These are phyloP conservation scores for Euphorbia pulcherrima DNA, from an alignment of 345 rosid species.

Conservation along the genomic window DNA sequence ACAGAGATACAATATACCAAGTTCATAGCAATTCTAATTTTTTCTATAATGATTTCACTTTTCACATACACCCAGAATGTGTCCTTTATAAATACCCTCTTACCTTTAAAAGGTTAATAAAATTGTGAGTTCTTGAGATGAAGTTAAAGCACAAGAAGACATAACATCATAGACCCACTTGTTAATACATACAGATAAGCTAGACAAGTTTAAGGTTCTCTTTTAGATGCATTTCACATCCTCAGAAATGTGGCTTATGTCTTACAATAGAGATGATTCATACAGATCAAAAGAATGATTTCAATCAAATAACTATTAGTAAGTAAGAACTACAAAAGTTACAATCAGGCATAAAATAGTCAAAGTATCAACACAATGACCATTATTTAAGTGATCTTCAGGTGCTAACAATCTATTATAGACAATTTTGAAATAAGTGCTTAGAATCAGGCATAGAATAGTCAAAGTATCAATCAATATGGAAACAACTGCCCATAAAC, in stretches of 20 bases:
- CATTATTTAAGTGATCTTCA: no score
- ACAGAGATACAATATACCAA: not conserved
- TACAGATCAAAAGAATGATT: no score
- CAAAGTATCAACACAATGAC: no score
- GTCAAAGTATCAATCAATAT: no score
- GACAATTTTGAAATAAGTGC: no score
- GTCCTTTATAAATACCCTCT: not conserved
- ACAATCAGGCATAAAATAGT: no score
- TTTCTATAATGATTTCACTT: not conserved
- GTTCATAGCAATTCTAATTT: not conserved
- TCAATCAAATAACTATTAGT: no score
- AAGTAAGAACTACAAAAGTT: no score
- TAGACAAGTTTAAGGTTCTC: conserved; percentile 91
- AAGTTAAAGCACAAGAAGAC: conserved; percentile 12
- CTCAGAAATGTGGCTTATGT: conserved; percentile 90
- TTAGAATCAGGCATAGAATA: no score
- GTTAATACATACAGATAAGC: conserved; percentile 85
- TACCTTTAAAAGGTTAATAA: not conserved
- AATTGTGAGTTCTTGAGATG: not conserved
- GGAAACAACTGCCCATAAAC: no score
- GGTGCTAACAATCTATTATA: no score
- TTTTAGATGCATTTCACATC: conserved; percentile 82
- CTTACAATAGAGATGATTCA: conserved; percentile 87
- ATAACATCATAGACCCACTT: conserved; percentile 39
- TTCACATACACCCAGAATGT: not conserved